phyloP scores from a whole-genome alignment of 345 rosid genomes.

The Salix viminalis region DNA sequence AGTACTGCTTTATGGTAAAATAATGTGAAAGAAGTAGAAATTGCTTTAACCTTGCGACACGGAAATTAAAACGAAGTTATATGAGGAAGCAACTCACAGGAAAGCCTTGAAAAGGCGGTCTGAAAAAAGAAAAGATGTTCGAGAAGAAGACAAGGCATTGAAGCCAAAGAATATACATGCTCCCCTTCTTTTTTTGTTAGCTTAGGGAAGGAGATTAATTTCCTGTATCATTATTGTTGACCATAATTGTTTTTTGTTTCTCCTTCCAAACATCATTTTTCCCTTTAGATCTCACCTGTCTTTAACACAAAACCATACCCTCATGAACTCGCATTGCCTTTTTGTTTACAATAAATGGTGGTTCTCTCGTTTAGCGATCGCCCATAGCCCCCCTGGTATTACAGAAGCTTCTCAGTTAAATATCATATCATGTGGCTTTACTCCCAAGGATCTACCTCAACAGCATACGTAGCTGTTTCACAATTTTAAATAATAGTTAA shows the following conservation, averaged over 20 bases:
- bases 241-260: constrained; percentile 13
- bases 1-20: not conserved
- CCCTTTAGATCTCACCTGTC: not conserved
- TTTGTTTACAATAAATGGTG: not conserved
- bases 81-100: not conserved
- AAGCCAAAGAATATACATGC: constrained; percentile 21
- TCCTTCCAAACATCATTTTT: not conserved
- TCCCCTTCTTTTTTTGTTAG: not conserved
- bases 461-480: not conserved
- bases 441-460: not conserved
- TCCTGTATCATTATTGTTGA: not conserved
- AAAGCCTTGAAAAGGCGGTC: constrained; percentile 16
- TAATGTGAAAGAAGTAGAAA: not conserved
- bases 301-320: not conserved
- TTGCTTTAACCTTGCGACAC: not conserved
- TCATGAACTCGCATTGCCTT: not conserved
- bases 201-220: not conserved
- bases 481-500: not conserved
- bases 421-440: not conserved
- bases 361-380: not conserved
- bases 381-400: not conserved
- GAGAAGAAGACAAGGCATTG: constrained; percentile 18
- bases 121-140: constrained; percentile 11
- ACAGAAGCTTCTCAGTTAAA: not conserved
- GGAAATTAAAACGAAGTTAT: not conserved